Evolutionary conservation across 768 basidiomycete genomes (phyloP).

Genomic region (Calvatia gigantea): DNA sequence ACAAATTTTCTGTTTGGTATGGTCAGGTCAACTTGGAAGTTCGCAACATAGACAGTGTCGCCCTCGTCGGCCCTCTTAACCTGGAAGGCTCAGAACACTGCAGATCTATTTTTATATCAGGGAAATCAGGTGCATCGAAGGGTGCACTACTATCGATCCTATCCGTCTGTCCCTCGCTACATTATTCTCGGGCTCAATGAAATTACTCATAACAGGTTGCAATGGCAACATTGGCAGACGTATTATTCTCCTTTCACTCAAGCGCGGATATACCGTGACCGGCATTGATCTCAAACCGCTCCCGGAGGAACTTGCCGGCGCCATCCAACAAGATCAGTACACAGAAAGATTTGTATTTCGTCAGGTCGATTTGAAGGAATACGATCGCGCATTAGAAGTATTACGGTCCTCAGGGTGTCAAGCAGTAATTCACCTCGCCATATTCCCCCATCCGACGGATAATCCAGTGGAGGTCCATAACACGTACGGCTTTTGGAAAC

Average conservation of each 20-base stretch:
- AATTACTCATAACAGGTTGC: conserved; percentile 56
- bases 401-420: conserved; percentile 53
- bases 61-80: too few species aligned
- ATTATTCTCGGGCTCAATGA: too few species aligned
- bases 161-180: too few species aligned
- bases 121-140: too few species aligned
- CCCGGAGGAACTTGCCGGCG: conserved; percentile 13
- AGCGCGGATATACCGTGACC: conserved; percentile 45
- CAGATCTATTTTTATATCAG: too few species aligned
- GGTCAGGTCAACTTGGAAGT: too few species aligned
- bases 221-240: conserved; percentile 54
- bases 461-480: conserved; percentile 57
- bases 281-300: conserved; percentile 43
- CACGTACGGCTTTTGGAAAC: too few species aligned
- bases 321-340: conserved; percentile 20
- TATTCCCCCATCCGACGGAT: conserved; percentile 43
- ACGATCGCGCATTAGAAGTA: conserved; percentile 38
- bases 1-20: too few species aligned
- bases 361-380: conserved; percentile 46
- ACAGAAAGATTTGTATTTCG: conserved; percentile 42
- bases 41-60: too few species aligned
- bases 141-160: too few species aligned
- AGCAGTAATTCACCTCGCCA: conserved; percentile 58
- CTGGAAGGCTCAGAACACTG: too few species aligned
- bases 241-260: conserved; percentile 46